Base-by-base conservation (phyloP, 2,329 filamentous ascomycete genomes). In the Colletotrichum echinochloae region DNA sequence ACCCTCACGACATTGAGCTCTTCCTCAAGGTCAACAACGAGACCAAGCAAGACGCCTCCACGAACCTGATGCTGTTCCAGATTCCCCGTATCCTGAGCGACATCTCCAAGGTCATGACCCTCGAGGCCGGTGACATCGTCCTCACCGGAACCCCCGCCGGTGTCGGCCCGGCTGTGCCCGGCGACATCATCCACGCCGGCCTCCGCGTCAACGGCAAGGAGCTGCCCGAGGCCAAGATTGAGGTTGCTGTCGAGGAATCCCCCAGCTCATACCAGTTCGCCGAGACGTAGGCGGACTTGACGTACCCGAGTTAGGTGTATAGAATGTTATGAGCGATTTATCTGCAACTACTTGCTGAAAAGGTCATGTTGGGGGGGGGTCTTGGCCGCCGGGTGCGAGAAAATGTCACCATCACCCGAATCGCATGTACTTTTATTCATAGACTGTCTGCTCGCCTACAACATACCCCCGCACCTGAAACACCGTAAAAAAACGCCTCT, bases 61-160 rank as follows among this genome's bases (percentile, higher is more conserved):
- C 96, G n/a, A 90, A 92, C 75, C 85, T 98, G 77, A 97, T 99
- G 94, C 88, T 99, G 70, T 97, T 97, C 86, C 88, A 89, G 68
- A 96, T 99, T 77, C 95, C 95, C 28, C 87, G 93, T 75, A 90
- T 97, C 73, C 81, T 99, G 78, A 93, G 92, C 77, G 94, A 98
- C 83, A 97, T 99, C 78, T 96, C 94, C 74, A 91, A 91, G 79
- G 95, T 98, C 68, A 98, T 98, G 94, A 94, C 94, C 11, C 86
- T 99, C 70, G 92, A 97, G 81, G 89, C 92, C 77, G 96, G 95
- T 59, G 96, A 99, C 81, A 91, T 99, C 77, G 90, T 99, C 59
- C 84, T 99, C 75, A 99, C 96, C n/a, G 96, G 96, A 23, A 99
- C 96, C 60, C 96, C 96, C 60, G 98, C 98, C 83, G 96, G 96